phyloP scores from a whole-genome alignment of 1,139 yeast species.

The Torulaspora globosa region DNA sequence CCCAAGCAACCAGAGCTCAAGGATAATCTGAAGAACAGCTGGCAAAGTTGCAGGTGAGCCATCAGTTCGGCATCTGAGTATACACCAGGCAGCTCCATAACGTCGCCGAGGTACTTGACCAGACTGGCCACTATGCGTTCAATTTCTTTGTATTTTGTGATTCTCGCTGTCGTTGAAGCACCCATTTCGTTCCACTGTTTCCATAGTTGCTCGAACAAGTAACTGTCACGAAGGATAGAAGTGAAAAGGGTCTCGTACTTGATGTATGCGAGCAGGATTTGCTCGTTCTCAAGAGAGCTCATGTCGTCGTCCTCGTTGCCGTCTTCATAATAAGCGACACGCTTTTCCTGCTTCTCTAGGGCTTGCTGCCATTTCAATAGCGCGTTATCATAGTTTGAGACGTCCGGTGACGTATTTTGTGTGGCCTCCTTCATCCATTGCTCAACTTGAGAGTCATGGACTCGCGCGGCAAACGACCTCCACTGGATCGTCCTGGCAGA shows the following conservation, averaged over 20 bases:
- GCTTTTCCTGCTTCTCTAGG: conserved; percentile 47
- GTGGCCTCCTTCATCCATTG: conserved; percentile 43
- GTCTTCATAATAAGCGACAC: conserved; percentile 40
- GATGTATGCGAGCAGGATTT: conserved; percentile 70
- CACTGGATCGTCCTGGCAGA: conserved; percentile 49
- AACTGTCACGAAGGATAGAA: conserved; percentile 66
- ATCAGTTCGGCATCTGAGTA: conserved; percentile 71
- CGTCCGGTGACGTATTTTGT: conserved; percentile 29
- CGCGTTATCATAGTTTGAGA: conserved; percentile 45
- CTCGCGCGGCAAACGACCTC: conserved; percentile 68
- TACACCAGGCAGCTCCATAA: conserved; percentile 85
- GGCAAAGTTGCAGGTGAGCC: conserved; percentile 45
- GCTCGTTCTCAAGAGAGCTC: conserved; percentile 64
- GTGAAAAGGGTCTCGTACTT: conserved; percentile 63
- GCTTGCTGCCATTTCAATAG: conserved; percentile 57
- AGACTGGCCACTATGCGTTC: conserved; percentile 33
- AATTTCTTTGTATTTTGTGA: conserved; percentile 36
- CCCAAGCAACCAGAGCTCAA: conserved; percentile 30
- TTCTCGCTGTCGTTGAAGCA: conserved; percentile 44
- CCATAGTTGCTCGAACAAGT: conserved; percentile 43
- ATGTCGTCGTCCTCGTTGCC: conserved; percentile 38
- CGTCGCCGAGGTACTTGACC: conserved; percentile 42
- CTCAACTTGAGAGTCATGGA: conserved; percentile 71
- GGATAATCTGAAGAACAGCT: conserved; percentile 23
- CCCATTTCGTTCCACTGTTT: conserved; percentile 28